A percentile compares a stretch with the other conserved stretches of the same genome.
Evolutionary conservation across 2,329 filamentous ascomycete genomes (phyloP).

Genomic region (Ceratocystis alfenasii): DNA sequence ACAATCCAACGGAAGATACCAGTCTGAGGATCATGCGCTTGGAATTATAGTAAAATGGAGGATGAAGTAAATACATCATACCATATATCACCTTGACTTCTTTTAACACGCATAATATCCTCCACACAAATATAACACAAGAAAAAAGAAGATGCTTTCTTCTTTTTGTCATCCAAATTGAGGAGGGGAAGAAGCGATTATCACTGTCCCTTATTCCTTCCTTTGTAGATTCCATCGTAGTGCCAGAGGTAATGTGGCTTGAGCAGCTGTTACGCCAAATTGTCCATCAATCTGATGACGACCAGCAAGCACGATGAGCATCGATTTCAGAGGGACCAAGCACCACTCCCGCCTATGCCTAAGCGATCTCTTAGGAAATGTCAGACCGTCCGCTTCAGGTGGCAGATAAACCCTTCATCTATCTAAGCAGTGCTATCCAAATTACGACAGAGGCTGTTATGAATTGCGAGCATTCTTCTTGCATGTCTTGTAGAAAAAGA

Average conservation of each 20-base stretch:
- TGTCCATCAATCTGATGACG: neutral
- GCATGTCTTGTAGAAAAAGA: neutral
- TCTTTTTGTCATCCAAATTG: neutral
- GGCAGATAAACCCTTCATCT: no score
- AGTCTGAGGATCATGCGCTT: neutral
- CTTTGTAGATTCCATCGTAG: no score
- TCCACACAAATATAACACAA: neutral
- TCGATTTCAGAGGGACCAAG: neutral
- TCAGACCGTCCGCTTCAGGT: no score
- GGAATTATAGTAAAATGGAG: neutral
- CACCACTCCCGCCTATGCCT: neutral
- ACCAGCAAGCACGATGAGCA: neutral
- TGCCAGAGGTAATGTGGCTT: neutral
- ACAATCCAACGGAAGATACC: neutral
- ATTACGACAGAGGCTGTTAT: no score
- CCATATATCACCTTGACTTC: neutral
- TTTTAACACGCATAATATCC: neutral
- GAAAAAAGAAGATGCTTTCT: neutral
- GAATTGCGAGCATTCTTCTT: no score
- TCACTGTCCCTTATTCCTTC: neutral
- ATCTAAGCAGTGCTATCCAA: no score
- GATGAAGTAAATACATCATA: neutral
- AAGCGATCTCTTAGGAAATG: neutral
- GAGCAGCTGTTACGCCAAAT: neutral
- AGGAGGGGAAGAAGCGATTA: neutral